Base-by-base conservation (phyloP, 163 green algal species). In the Prototheca wickerhamii region DNA sequence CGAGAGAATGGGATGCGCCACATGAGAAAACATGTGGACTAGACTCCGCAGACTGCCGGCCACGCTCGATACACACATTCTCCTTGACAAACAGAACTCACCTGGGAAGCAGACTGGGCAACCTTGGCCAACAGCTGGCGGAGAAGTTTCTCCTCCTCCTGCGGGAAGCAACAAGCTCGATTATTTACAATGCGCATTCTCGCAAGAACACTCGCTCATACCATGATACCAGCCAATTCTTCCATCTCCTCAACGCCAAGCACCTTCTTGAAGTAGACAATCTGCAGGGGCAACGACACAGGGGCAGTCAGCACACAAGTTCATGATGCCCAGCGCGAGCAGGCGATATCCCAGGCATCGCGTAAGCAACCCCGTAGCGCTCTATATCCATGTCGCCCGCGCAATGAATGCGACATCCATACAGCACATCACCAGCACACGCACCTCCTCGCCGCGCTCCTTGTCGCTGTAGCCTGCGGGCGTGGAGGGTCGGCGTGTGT, bases 101-200 rank as follows among this genome's bases (percentile, higher is more conserved):
- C 56, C 49, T 58, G 40, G 30, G 58, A 57, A 4, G 58, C 65
- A 21, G 35, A 29, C 28, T 40, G 20, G 26, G 37, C 43, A 15
- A 74, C 50, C 66, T 78, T 78, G 33, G 12, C n/a, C 66, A 78
- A 62, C 61, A 78, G 62, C 49, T 71, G 60, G 40, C 61, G 60
- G 52, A 78, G 69, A 3, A 66, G 18, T 28, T 53, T 52, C 56
- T 78, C 72, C 6, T 78, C 72, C 42, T 78, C 72, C 61, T 78
- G 68, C 51, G 30, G 28, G 30, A 42, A 31, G 29, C 25, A 20
- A 34, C 29, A 28, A 4, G 17, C 3, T 1, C 6, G 2, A 42
- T 6, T 18, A n/a, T 2, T 44, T 29, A 1, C 28, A 25, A 34
- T n/a, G 33, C n/a, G n/a, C 31, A 29, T 2, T 44, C 25, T 28